Evolutionary conservation across 2,329 filamentous ascomycete species (phyloP), one percentile per base, ranked within the genome.

Genomic region (Phialemoniopsis sp.): DNA sequence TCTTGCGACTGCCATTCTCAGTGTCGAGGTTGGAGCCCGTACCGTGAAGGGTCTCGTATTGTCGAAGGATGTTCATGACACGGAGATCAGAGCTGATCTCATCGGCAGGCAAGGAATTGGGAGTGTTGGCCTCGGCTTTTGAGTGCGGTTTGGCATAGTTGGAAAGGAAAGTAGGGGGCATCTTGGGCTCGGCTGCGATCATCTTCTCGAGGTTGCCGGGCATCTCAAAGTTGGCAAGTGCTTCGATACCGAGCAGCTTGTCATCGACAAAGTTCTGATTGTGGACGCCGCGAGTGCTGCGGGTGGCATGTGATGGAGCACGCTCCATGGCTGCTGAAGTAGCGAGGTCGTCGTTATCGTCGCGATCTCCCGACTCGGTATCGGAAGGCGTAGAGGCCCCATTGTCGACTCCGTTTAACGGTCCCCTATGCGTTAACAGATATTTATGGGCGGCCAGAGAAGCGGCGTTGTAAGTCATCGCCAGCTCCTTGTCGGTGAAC

Each of bases 401-500:
- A 38, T 64, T 67, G 37, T 76, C 77, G 46, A 75, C 72, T 18
- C 64, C 58, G 41, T 70, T 66, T 28, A 66, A 55, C 36, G 73
- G 67, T 28, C 64, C 61, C 26, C 75, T 74, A 53, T 80, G 78
- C 29, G 76, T 73, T 38, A 81, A 59, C 41, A 83, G 69, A 51
- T 80, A 76, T 45, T 77, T 75, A 55, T 82, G 76, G 8, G 81
- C 73, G 3, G 79, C 79, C 15, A 82, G 51, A 21, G 80, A 79
- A 5, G 81, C 76, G 5, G 68, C 63, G 44, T 82, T 83, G 56
- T 83, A 83, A 19, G 77, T 78, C 66, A 85, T 72, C 5, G 75
- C 71, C 21, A 85, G 68, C 60, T 85, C 81, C 59, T 82, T 84
- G 50, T 85, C 81, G 0, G 80, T 85, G 37, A 85, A 85, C 29